phyloP scores from a whole-genome alignment of 441 rosid genomes.

The Raphanus hybrid region DNA sequence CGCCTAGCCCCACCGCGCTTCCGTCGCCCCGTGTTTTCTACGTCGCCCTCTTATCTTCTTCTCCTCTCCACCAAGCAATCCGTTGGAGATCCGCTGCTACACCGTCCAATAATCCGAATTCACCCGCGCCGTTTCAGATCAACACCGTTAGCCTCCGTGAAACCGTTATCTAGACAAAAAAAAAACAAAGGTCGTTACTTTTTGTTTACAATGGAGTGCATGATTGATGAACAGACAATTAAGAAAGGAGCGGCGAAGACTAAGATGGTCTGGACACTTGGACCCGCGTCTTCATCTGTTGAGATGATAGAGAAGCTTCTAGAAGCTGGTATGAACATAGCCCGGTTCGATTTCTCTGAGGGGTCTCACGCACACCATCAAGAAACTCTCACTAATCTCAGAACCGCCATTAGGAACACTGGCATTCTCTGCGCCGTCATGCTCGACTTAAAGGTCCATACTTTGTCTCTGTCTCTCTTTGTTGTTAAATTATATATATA shows the following conservation, averaged over 20 bases:
- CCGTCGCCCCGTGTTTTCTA: not conserved
- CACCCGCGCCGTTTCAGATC: not conserved
- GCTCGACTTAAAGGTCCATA: slow-evolving; percentile 51
- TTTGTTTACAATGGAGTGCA: slow-evolving; percentile 21
- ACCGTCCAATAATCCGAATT: not conserved
- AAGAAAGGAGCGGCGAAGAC: slow-evolving; percentile 52
- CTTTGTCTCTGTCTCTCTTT: no score
- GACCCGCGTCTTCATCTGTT: slow-evolving; percentile 78
- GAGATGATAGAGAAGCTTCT: slow-evolving; percentile 81
- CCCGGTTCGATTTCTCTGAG: slow-evolving; percentile 90
- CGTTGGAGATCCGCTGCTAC: not conserved
- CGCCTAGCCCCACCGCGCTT: not conserved
- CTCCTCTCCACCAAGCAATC: not conserved
- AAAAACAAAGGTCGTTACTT: not conserved
- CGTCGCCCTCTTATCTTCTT: not conserved
- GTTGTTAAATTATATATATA: no score
- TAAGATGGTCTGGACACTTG: slow-evolving; percentile 82
- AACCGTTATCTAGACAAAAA: not conserved
- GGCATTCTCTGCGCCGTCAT: slow-evolving; percentile 39
- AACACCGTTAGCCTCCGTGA: not conserved
- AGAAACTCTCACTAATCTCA: slow-evolving; percentile 63
- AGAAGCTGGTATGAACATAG: slow-evolving; percentile 88
- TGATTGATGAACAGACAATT: slow-evolving; percentile 19
- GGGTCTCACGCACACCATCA: slow-evolving; percentile 83
- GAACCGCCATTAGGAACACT: slow-evolving; percentile 35